Conservation (phyloP, 2,329 filamentous ascomycete genomes). For the Penicillium frequentans region DNA sequence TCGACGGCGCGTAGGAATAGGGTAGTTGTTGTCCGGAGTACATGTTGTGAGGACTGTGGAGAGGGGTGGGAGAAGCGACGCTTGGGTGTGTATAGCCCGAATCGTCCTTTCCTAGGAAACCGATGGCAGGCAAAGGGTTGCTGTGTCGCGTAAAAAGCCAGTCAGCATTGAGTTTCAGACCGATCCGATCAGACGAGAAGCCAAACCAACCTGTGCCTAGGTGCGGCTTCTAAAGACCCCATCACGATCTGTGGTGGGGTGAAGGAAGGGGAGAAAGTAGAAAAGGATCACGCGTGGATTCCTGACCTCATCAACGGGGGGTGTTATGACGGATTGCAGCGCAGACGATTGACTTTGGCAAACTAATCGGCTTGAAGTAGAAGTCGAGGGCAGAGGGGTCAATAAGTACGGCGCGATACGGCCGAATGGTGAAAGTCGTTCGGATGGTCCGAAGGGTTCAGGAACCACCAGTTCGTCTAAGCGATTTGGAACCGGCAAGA, state of each 20-base stretch:
- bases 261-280: conserved; percentile 1
- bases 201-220: conserved; percentile 37
- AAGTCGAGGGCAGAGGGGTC: not conserved
- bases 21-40: conserved; percentile 42
- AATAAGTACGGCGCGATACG: not conserved
- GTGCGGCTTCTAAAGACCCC: conserved; percentile 40
- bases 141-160: conserved; percentile 22
- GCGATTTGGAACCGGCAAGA: not conserved
- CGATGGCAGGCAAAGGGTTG: conserved; percentile 46
- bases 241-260: conserved; percentile 27
- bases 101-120: conserved; percentile 42
- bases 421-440: not conserved
- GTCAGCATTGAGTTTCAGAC: conserved; percentile 23
- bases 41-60: conserved; percentile 46
- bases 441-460: not conserved
- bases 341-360: not conserved
- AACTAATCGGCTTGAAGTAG: not conserved
- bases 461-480: not conserved
- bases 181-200: not conserved
- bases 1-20: conserved; percentile 42
- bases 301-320: conserved; percentile 5
- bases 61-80: conserved; percentile 39
- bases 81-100: conserved; percentile 34
- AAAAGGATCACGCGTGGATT: conserved; percentile 1
- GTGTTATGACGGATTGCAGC: conserved; percentile 8